Conservation (phyloP, 768 basidiomycete genomes). For the Dentipellis sp. region DNA sequence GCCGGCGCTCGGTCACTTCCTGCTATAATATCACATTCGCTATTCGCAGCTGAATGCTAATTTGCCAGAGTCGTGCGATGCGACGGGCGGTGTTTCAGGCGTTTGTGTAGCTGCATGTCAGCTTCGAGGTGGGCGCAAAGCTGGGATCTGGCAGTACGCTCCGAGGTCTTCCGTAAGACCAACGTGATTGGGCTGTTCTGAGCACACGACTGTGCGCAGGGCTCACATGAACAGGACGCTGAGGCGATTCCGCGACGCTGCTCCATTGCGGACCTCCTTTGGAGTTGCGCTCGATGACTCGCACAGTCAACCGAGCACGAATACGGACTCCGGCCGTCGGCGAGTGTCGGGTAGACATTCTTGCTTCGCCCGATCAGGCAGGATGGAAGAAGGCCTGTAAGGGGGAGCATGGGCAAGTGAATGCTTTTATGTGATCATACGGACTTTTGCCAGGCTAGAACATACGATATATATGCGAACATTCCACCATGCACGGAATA, state of each 20-base stretch:
- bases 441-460: not conserved
- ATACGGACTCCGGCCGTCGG: not conserved
- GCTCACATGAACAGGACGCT: not conserved
- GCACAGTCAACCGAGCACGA: not conserved
- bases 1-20: not conserved
- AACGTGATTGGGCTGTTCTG: not conserved
- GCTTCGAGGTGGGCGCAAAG: too few species aligned
- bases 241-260: not conserved
- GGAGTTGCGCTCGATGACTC: not conserved
- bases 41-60: too few species aligned
- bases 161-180: not conserved
- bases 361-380: not conserved
- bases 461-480: not conserved
- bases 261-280: not conserved
- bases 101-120: too few species aligned
- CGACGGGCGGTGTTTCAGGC: too few species aligned
- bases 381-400: not conserved
- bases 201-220: not conserved
- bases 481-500: too few species aligned
- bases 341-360: not conserved
- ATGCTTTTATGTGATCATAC: not conserved
- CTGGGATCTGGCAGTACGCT: not conserved
- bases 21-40: not conserved
- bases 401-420: not conserved
- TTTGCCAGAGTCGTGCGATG: too few species aligned